Base-by-base conservation (phyloP, 495 filamentous ascomycete species). In the Chaetomium fimeti region DNA sequence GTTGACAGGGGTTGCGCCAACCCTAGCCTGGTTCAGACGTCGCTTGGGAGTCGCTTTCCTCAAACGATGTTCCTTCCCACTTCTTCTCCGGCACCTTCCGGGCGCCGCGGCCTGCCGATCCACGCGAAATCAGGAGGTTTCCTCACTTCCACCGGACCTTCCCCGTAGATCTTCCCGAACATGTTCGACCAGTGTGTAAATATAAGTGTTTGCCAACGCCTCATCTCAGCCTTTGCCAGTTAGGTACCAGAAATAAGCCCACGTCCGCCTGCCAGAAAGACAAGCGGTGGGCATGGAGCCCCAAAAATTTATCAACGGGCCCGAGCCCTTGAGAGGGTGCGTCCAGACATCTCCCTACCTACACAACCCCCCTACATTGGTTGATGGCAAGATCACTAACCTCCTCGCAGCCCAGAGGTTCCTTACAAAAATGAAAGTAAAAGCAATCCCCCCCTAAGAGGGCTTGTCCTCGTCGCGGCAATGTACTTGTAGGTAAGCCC, bases 401-500 rank as follows among this genome's bases (percentile, higher is more conserved):
- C 45, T 16, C 32, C 7, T n/a, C 8, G 27, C 38, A 75, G 73
- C 20, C 74, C 74, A 9, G 69, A 73, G 42, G 54, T 75, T n/a
- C 69, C 68, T 5, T 73, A 71, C 64, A 29, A 67, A 16, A 66
- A 70, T 61, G 71, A 63, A n/a, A 54, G 67, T 18, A 70, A 60
- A 27, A 40, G 59, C 18, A 75, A 75, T 48, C 74, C 74, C 0
- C 52, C 62, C 9, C 45, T 76, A 20, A 57, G 69, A n/a, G 74
- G 74, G n/a, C 52, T 66, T 15, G 24, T 62, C 38, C 62, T 76
- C 16, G 58, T 70, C 5, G 60, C 56, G 11, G 67, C 67, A 6
- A 72, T 72, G 8, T 45, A 69, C 13, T 53, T 74, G 72, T 74
- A 60, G 27, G 73, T 65, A 6, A n/a, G 27, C 45, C n/a, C 7